These are phyloP conservation scores for Elsinoe ampelina DNA, from an alignment of 2,329 filamentous ascomycete species.

Conservation along the genomic window DNA sequence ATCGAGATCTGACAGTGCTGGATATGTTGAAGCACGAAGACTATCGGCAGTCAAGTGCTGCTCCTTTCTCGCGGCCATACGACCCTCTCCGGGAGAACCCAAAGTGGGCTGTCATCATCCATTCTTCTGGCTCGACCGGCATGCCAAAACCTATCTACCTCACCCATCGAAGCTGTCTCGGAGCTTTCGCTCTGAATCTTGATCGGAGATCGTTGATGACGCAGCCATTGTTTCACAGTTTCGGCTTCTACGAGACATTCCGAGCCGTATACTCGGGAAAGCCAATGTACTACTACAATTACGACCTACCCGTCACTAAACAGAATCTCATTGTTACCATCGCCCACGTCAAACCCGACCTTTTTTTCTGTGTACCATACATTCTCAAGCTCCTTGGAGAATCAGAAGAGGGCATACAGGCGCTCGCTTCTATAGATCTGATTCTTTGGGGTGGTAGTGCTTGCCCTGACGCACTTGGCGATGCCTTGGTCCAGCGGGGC, in stretches of 20 bases:
- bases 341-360: slow-evolving; percentile 32
- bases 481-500: slow-evolving; percentile 24
- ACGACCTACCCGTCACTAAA: slow-evolving; percentile 45
- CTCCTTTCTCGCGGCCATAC: slow-evolving; percentile 19
- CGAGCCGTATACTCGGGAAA: slow-evolving; percentile 44
- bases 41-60: slow-evolving; percentile 18
- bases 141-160: slow-evolving; percentile 55
- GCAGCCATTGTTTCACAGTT: slow-evolving; percentile 51
- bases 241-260: slow-evolving; percentile 48
- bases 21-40: slow-evolving; percentile 23
- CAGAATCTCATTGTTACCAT: slow-evolving; percentile 25
- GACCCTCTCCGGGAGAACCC: slow-evolving; percentile 22
- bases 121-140: slow-evolving; percentile 50
- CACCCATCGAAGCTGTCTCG: slow-evolving; percentile 43
- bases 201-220: slow-evolving; percentile 45
- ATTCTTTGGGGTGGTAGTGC: slow-evolving; percentile 27
- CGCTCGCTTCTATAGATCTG: slow-evolving; percentile 22
- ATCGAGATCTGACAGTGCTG: slow-evolving; percentile 22
- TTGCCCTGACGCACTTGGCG: slow-evolving; percentile 28
- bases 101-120: slow-evolving; percentile 38
- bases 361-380: slow-evolving; percentile 56
- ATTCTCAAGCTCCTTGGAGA: slow-evolving; percentile 55
- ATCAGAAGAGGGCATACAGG: slow-evolving; percentile 39
- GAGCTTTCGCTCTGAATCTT: slow-evolving; percentile 40
- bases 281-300: slow-evolving; percentile 46